Evolutionary conservation across 768 basidiomycete genomes (phyloP), one percentile per base, ranked within the genome.

Genomic region (Tricholoma flavovirens): DNA sequence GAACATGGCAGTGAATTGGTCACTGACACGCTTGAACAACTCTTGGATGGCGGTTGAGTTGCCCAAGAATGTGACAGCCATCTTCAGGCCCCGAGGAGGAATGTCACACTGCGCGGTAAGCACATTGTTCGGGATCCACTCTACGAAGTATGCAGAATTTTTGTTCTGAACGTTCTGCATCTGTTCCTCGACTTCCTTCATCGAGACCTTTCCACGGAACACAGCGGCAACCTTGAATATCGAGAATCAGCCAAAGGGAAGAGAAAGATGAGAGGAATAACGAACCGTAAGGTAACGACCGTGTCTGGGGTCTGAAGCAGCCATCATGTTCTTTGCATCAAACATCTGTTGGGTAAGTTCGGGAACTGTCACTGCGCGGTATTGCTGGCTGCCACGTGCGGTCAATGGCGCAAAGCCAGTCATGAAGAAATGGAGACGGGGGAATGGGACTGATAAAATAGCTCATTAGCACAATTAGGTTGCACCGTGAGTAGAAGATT

Each of bases 321-420:
- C 93, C 94, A 98, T 96, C 93, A 96, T 95, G 87, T 98, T 98
- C 85, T 97, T 98, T 45, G 94, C 92, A 66, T 98, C 96, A 73
- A 98, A 99, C 95, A 98, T 98, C 68, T 99, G 97, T 69, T 93
- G 90, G 7, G 97, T 98, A 59, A 99, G 82, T 74, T 99, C 97
- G 30, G 97, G 93, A 38, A 99, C 95, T 56, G 91, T 92, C 66
- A 98, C 92, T 35, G 94, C 93, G 59, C 97, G 91, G 82, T 94
- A 99, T 66, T 93, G 88, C 65, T 92, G 90, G 71, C 90, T 93
- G 53, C 93, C 93, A 36, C 93, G 89, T 33, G 97, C 91, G 49
- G 94, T 96, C 57, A 98, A 77, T 30, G 95, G 95, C 58, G 95
- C 95, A 62, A 87, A 96, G 57, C 96, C 94, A 56, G 93, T 93